These are phyloP conservation scores for Malassezia pachydermatis DNA, from an alignment of 1,284 basidiomycete genomes.

Conservation along the genomic window DNA sequence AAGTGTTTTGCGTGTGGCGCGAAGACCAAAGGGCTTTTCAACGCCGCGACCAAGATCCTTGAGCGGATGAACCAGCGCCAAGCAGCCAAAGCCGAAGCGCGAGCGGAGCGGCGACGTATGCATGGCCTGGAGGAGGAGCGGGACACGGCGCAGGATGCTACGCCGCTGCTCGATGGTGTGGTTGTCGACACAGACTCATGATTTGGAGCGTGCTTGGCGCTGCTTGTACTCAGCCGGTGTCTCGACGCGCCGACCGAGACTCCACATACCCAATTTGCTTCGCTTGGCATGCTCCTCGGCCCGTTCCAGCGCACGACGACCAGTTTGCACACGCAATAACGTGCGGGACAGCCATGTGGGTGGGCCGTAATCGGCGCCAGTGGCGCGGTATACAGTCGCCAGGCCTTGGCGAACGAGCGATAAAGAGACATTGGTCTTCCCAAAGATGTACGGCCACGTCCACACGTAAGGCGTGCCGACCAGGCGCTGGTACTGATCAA, in stretches of 20 bases:
- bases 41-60: conserved; percentile 71
- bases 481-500: conserved; percentile 45
- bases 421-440: conserved; percentile 41
- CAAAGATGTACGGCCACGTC: conserved; percentile 37
- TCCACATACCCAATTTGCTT: conserved; percentile 14
- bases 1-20: conserved; percentile 92
- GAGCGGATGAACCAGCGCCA: conserved; percentile 55
- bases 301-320: conserved; percentile 6
- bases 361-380: conserved; percentile 40
- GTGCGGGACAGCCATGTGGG: conserved; percentile 20
- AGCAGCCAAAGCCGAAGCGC: conserved; percentile 18
- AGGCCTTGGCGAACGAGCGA: conserved; percentile 37
- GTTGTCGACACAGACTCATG: conserved; percentile 20
- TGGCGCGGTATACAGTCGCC: conserved; percentile 39
- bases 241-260: conserved; percentile 5
- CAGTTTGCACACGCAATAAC: background rate
- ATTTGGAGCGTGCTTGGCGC: background rate
- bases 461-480: conserved; percentile 45
- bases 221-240: conserved; percentile 15
- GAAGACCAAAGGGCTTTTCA: conserved; percentile 87
- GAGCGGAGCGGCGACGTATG: conserved; percentile 18
- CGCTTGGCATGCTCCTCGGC: conserved; percentile 15
- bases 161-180: conserved; percentile 22
- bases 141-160: too few relatives aligned
- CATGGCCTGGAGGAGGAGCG: conserved; percentile 22